phyloP scores from a whole-genome alignment of 805 yeast species.

The Komagataella kurtzmanii region DNA sequence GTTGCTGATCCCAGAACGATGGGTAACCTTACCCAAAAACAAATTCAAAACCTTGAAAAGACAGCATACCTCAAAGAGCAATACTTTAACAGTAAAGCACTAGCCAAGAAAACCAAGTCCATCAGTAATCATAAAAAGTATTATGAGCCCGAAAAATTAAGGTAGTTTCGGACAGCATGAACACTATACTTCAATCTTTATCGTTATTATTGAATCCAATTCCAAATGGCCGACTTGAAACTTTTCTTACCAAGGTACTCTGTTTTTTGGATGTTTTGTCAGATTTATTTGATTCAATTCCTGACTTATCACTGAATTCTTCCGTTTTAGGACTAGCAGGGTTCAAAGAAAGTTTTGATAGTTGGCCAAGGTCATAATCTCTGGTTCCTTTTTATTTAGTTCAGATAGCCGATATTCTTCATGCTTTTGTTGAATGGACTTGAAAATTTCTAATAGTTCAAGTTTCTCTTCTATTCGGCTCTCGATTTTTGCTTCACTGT shows the following conservation, averaged over 20 bases:
- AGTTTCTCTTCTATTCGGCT: not conserved
- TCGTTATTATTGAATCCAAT: not conserved
- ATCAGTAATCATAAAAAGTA: not conserved
- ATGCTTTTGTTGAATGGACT: slow-evolving; percentile 29
- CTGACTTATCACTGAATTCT: not conserved
- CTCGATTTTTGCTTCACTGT: not conserved
- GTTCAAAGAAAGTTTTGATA: not conserved
- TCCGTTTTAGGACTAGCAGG: not conserved
- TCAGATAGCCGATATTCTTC: slow-evolving; percentile 9
- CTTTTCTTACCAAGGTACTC: not conserved
- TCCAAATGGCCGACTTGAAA: not conserved
- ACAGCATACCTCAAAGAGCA: not conserved
- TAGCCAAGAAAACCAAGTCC: not conserved
- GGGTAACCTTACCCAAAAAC: not conserved
- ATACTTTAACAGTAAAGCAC: not conserved
- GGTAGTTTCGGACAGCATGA: not conserved
- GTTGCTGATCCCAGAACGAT: slow-evolving; percentile 51
- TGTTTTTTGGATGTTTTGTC: not conserved
- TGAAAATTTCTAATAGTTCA: slow-evolving; percentile 29
- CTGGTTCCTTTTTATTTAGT: not conserved
- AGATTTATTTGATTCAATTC: not conserved
- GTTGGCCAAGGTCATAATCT: not conserved
- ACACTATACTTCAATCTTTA: not conserved
- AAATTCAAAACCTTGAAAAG: not conserved
- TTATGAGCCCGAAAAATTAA: not conserved